Evolutionary conservation across 2,329 filamentous ascomycete genomes (phyloP).

Genomic region (Corynespora cassiicola): DNA sequence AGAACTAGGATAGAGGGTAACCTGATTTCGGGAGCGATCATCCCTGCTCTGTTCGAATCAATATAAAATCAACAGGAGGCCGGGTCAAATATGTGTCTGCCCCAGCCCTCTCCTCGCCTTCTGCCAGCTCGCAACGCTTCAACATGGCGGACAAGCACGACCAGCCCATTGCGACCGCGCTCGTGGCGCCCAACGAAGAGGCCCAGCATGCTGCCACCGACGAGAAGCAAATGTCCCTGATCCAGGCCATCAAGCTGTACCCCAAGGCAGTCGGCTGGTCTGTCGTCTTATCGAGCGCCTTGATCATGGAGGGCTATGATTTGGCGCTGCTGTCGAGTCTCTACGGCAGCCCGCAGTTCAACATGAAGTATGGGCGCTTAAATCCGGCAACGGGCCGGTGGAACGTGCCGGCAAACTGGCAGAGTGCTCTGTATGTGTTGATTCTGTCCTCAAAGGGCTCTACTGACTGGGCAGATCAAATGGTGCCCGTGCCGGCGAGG

Average conservation of each 20-base stretch:
- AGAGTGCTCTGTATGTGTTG: slow-evolving; percentile 46
- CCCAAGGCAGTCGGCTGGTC: slow-evolving; percentile 86
- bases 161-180: slow-evolving; percentile 15
- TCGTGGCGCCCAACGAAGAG: slow-evolving; percentile 28
- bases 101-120: not conserved
- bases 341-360: slow-evolving; percentile 58
- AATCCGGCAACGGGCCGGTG: slow-evolving; percentile 44
- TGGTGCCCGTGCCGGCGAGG: slow-evolving; percentile 51
- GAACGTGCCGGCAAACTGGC: slow-evolving; percentile 50
- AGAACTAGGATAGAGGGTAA: slow-evolving; percentile 9
- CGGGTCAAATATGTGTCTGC: too few relatives aligned
- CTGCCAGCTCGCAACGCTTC: not conserved
- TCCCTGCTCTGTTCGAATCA: slow-evolving; percentile 10
- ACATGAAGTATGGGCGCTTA: slow-evolving; percentile 49
- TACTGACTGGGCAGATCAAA: slow-evolving; percentile 37
- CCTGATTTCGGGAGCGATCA: slow-evolving; percentile 19
- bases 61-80: slow-evolving; percentile 12
- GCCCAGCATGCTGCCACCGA: slow-evolving; percentile 49
- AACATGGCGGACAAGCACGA: slow-evolving; percentile 30
- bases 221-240: slow-evolving; percentile 60
- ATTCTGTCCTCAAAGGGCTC: not conserved
- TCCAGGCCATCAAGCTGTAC: slow-evolving; percentile 79
- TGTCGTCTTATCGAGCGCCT: slow-evolving; percentile 81
- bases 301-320: slow-evolving; percentile 90
- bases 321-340: slow-evolving; percentile 80